A percentile compares a stretch with the other conserved stretches of the same genome.
Conservation (phyloP, 371 early-diverging fungal species). For the Mortierella sp. region DNA sequence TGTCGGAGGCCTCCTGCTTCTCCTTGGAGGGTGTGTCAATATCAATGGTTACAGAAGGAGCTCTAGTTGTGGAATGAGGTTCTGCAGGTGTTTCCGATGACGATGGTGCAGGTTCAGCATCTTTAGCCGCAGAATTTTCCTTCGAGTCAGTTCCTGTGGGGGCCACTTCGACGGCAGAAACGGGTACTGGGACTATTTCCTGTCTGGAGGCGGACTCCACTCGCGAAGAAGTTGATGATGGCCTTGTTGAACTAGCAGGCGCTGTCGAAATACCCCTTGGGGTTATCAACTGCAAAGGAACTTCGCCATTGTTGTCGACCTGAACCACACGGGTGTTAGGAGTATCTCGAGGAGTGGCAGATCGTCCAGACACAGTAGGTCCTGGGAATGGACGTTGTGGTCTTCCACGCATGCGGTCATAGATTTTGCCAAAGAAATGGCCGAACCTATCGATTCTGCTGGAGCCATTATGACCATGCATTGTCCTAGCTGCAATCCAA, state of each 20-base stretch:
- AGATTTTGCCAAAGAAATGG: conserved; percentile 22
- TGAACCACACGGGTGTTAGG: conserved; percentile 3
- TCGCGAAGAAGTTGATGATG: neutral
- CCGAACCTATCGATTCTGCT: conserved; percentile 28
- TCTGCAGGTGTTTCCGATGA: too few relatives aligned
- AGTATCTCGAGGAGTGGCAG: neutral
- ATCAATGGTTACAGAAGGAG: too few relatives aligned
- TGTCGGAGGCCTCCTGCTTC: too few relatives aligned
- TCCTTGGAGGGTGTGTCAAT: too few relatives aligned
- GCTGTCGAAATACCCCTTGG: conserved; percentile 21
- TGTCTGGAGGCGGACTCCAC: neutral
- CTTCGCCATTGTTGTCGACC: conserved; percentile 36
- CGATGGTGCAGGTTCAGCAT: too few relatives aligned
- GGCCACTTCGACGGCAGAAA: too few relatives aligned
- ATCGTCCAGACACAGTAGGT: conserved; percentile 13
- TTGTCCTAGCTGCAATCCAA: conserved; percentile 31
- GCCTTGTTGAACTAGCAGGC: neutral
- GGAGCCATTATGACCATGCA: conserved; percentile 27
- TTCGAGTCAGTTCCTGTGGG: too few relatives aligned
- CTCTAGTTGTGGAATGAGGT: too few relatives aligned
- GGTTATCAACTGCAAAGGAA: conserved; percentile 37
- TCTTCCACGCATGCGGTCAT: conserved; percentile 26
- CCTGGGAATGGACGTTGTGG: conserved; percentile 27
- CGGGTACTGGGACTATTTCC: neutral
- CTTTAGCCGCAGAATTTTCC: too few relatives aligned